These are phyloP conservation scores for Picea abies DNA, from an alignment of 83 land plant genomes.

Conservation along the genomic window DNA sequence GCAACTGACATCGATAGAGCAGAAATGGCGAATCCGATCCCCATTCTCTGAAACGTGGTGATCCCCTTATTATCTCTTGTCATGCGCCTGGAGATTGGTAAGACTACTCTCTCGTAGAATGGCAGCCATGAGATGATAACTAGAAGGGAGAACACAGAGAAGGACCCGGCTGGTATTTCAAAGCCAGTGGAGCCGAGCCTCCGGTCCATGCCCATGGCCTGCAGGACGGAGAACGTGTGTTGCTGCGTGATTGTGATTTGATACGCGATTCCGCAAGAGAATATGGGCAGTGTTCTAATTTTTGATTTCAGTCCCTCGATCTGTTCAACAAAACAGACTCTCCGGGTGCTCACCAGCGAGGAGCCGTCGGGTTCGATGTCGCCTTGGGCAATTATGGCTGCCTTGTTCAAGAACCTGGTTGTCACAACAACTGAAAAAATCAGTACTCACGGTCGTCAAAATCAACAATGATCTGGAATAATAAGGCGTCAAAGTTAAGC, in stretches of 20 bases:
- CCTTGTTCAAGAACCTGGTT: conserved; percentile 72
- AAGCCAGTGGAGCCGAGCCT: too few relatives aligned
- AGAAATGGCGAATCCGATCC: conserved; percentile 58
- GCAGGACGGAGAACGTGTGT: too few relatives aligned
- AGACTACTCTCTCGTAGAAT: conserved; percentile 56
- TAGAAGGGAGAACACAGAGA: too few relatives aligned
- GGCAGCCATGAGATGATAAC: conserved; percentile 41
- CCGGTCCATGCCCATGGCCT: too few relatives aligned
- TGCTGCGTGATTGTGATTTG: neutral
- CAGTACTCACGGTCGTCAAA: too few relatives aligned
- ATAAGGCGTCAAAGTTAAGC: neutral
- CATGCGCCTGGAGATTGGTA: conserved; percentile 44
- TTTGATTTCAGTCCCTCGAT: conserved; percentile 78
- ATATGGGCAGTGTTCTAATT: conserved; percentile 68
- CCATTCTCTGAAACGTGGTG: conserved; percentile 58
- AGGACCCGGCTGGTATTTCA: too few relatives aligned
- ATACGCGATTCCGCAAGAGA: conserved; percentile 46
- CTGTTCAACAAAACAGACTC: conserved; percentile 64
- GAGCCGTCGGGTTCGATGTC: too few relatives aligned
- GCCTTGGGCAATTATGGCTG: conserved; percentile 44
- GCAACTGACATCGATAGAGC: conserved; percentile 60
- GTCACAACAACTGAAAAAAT: too few relatives aligned
- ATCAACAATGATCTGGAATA: too few relatives aligned
- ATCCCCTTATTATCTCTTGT: conserved; percentile 56
- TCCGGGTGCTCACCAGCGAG: conserved; percentile 53